These are phyloP conservation scores for Megacollybia marginata DNA, from an alignment of 768 basidiomycete genomes.

Conservation along the genomic window DNA sequence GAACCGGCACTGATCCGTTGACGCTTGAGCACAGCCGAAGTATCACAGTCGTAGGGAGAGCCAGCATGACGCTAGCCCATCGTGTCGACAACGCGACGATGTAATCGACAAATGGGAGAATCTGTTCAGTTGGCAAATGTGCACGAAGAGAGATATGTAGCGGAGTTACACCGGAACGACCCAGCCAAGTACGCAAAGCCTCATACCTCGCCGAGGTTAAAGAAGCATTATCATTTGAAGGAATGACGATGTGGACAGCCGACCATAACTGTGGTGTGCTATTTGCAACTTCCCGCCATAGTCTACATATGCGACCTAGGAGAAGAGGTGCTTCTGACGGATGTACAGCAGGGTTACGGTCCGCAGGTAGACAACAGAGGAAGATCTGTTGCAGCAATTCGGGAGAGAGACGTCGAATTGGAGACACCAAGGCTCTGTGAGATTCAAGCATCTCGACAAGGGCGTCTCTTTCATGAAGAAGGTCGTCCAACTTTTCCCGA, in stretches of 20 bases:
- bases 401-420: not conserved
- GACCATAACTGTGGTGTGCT: not conserved
- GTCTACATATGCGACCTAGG: slow-evolving; percentile 2
- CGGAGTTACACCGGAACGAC: not conserved
- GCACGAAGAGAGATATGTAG: not conserved
- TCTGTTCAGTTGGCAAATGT: too few relatives aligned
- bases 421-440: slow-evolving; percentile 19
- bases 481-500: not conserved
- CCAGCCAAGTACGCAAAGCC: not conserved
- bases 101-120: too few relatives aligned
- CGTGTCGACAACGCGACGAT: too few relatives aligned
- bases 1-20: too few relatives aligned
- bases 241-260: not conserved
- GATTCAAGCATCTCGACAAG: not conserved
- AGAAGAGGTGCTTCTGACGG: not conserved
- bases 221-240: not conserved
- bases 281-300: not conserved
- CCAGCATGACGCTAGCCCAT: too few relatives aligned
- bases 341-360: not conserved
- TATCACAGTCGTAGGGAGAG: too few relatives aligned
- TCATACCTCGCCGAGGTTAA: not conserved
- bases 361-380: not conserved
- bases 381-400: not conserved
- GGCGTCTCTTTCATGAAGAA: not conserved
- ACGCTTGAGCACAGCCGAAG: too few relatives aligned